These are phyloP conservation scores for Botryotinia calthae DNA, from an alignment of 2,329 filamentous ascomycete species.

Conservation along the genomic window DNA sequence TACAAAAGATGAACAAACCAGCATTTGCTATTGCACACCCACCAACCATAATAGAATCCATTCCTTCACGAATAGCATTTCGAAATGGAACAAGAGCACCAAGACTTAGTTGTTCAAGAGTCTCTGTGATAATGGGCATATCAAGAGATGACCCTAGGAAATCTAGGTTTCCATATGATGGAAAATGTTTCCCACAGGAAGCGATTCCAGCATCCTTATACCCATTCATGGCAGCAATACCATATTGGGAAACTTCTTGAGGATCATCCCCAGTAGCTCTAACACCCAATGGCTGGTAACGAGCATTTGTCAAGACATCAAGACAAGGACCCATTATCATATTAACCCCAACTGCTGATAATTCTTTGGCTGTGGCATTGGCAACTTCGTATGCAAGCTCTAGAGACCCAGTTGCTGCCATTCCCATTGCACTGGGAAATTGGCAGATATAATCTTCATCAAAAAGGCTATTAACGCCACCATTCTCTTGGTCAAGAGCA, in stretches of 20 bases:
- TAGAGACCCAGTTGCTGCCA: slow-evolving; percentile 85
- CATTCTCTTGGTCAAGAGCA: slow-evolving; percentile 95
- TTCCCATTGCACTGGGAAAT: slow-evolving; percentile 94
- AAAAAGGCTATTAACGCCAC: slow-evolving; percentile 93
- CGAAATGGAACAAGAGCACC: slow-evolving; percentile 89
- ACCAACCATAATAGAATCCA: slow-evolving; percentile 95
- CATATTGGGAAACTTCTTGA: slow-evolving; percentile 90
- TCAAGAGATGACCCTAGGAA: slow-evolving; percentile 88
- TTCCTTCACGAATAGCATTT: slow-evolving; percentile 79
- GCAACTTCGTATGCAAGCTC: slow-evolving; percentile 86
- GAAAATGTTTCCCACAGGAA: slow-evolving; percentile 94
- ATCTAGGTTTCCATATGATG: slow-evolving; percentile 91
- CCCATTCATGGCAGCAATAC: slow-evolving; percentile 85
- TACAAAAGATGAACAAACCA: slow-evolving; percentile 25
- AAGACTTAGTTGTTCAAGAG: slow-evolving; percentile 86
- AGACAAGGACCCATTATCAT: slow-evolving; percentile 91
- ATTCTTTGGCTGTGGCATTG: slow-evolving; percentile 88
- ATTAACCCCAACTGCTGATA: slow-evolving; percentile 91
- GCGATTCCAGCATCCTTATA: slow-evolving; percentile 88
- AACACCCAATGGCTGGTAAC: slow-evolving; percentile 87
- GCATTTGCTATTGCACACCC: slow-evolving; percentile 85
- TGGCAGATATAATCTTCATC: slow-evolving; percentile 95
- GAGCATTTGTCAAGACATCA: slow-evolving; percentile 89
- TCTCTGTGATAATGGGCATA: slow-evolving; percentile 94
- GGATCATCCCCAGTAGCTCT: slow-evolving; percentile 89